Base-by-base conservation (phyloP, 805 yeast genomes). In the Saturnispora zaruensis region DNA sequence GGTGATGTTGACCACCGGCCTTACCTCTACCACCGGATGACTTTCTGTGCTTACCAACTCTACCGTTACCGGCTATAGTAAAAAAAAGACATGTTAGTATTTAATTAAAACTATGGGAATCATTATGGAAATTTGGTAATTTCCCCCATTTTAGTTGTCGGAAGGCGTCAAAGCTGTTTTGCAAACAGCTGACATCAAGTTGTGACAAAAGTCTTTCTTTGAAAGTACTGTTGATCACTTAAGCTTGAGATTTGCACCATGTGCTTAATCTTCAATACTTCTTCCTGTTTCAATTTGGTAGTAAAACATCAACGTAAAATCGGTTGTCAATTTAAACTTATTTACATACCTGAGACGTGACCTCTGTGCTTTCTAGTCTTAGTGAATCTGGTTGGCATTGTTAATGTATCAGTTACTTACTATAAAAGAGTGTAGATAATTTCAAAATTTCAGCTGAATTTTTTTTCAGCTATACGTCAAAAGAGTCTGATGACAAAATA, bases 1-100 rank as follows among this genome's bases (percentile, higher is more conserved):
- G 99, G 79, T 93, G 99, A 78, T 91, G 98, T 79, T 81, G 91
- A 88, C 99, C 99, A 91, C 99, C 99, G 74, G 99, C 99, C 90
- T 79, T 91, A 93, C 99, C 99, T 80, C 98, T 90, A 81, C 99
- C 99, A 93, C 99, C 99, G 64, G 99, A 97, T 70, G 87, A 93
- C 96, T 93, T 93, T 89, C 99, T 90, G 95, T 93, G 99, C 86
- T 93, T 93, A 79, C 99, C 99, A 77, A 93, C 79, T 84, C 99
- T 95, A 87, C 99, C 99, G 77, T 91, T 84, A 87, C 99, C 99
- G 95, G 98, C 98, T 86, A 68, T 51, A 36, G 53, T 43, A 21
- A 45, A 44, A 53, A 48, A n/a, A 37, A 42, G n/a, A 21, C 21
- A 45, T 55, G 57, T 53, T 55, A 53, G 57, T 53, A 53, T 49